Evolutionary conservation across 106 monocot genomes (phyloP).

Genomic region (Dactylorhiza incarnata): DNA sequence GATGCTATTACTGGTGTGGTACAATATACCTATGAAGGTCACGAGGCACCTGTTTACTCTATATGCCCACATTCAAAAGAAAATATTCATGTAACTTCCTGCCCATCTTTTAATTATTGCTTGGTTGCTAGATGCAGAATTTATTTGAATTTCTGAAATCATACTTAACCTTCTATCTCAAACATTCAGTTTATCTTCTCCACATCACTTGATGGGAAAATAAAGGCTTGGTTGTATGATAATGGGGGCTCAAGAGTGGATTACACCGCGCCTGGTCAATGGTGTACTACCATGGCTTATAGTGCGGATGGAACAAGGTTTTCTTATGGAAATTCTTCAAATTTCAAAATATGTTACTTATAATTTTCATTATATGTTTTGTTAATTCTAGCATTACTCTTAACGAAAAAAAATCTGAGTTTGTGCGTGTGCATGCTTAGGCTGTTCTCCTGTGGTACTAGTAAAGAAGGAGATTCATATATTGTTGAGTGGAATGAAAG

Average conservation of each 20-base stretch:
- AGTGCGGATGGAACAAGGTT: constrained; percentile 62
- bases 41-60: constrained; percentile 46
- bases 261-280: constrained; percentile 42
- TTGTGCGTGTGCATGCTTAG: constrained; percentile 14
- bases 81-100: constrained; percentile 38
- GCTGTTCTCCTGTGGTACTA: constrained; percentile 54
- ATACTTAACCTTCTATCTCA: constrained; percentile 1
- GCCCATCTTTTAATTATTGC: background rate
- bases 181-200: constrained; percentile 52
- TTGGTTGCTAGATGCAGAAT: background rate
- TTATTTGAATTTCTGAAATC: background rate
- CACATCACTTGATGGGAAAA: constrained; percentile 58
- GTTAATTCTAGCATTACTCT: background rate
- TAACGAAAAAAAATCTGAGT: background rate
- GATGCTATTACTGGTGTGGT: constrained; percentile 20
- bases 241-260: constrained; percentile 39
- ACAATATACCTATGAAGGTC: constrained; percentile 34
- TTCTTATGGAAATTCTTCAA: background rate
- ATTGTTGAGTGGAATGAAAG: constrained; percentile 43
- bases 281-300: constrained; percentile 51
- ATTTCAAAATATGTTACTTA: background rate
- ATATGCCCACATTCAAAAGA: constrained; percentile 43
- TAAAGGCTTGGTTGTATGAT: constrained; percentile 62
- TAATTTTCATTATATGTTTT: background rate
- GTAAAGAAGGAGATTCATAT: constrained; percentile 33